Evolutionary conservation across 352 stramenopile genomes (phyloP).

Genomic region (Pythium dissimile): DNA sequence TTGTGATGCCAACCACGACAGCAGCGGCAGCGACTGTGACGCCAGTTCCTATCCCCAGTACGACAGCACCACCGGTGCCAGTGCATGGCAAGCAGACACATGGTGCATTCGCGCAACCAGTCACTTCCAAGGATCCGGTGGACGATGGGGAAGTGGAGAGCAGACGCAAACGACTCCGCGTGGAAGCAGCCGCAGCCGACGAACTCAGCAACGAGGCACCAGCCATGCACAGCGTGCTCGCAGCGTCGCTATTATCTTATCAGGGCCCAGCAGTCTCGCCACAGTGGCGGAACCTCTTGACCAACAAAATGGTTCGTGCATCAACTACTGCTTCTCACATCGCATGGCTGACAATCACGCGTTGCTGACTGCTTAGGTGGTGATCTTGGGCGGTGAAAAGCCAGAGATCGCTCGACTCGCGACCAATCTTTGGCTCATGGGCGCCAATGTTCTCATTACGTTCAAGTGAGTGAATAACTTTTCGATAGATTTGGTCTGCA

Average conservation of each 20-base stretch:
- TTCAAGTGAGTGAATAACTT: slow-evolving; percentile 72
- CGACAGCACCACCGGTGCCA: not conserved
- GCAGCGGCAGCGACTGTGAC: not conserved
- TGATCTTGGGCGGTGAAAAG: slow-evolving; percentile 59
- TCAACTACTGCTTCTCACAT: not conserved
- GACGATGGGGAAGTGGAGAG: slow-evolving; percentile 12
- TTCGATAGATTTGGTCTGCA: too few relatives aligned
- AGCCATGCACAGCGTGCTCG: not conserved
- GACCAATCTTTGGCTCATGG: slow-evolving; percentile 62
- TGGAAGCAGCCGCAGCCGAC: not conserved
- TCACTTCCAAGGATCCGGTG: not conserved
- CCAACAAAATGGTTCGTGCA: slow-evolving; percentile 53
- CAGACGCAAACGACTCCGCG: slow-evolving; percentile 7
- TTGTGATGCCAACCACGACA: slow-evolving; percentile 17
- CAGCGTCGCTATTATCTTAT: slow-evolving; percentile 17
- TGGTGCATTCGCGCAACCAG: not conserved
- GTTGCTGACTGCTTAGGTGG: slow-evolving; percentile 38
- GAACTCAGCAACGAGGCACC: not conserved
- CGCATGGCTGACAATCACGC: too few relatives aligned
- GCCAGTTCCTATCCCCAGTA: not conserved
- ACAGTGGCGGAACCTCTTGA: slow-evolving; percentile 38
- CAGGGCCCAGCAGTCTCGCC: slow-evolving; percentile 14
- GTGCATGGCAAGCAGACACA: not conserved
- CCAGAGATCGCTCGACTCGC: slow-evolving; percentile 40
- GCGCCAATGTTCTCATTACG: slow-evolving; percentile 58